Conservation (phyloP, 371 early-diverging fungal species). For the Mucor saturninus region DNA sequence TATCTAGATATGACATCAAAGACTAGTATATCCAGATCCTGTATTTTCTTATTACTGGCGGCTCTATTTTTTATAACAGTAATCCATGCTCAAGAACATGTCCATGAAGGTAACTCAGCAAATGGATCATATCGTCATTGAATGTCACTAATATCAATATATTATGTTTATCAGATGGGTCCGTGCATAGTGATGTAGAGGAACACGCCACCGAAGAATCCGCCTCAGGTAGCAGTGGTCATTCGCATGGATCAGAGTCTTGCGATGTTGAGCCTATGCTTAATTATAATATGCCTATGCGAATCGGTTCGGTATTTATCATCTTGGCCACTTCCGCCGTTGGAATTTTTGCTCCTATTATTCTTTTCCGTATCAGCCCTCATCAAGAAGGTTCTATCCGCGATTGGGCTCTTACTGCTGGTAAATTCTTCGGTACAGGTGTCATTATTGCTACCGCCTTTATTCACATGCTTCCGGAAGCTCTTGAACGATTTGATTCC, state of each 20-base stretch:
- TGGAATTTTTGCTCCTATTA: constrained; percentile 33
- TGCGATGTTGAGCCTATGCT: constrained; percentile 12
- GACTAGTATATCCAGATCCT: constrained; percentile 2
- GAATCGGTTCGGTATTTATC: constrained; percentile 35
- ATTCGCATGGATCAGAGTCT: constrained; percentile 14
- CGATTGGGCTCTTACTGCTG: constrained; percentile 28
- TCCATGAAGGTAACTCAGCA: constrained; percentile 23
- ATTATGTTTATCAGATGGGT: constrained; percentile 8
- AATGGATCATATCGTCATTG: not conserved
- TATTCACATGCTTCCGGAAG: constrained; percentile 68
- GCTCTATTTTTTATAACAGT: constrained; percentile 12
- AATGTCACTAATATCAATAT: not conserved
- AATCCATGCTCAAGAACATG: constrained; percentile 18
- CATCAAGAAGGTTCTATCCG: constrained; percentile 20
- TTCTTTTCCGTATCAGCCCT: constrained; percentile 30
- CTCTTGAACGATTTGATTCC: constrained; percentile 35
- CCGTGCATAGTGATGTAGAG: not conserved
- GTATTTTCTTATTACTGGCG: constrained; percentile 4
- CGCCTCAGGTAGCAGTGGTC: not conserved
- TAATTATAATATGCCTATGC: constrained; percentile 27
- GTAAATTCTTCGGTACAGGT: constrained; percentile 71
- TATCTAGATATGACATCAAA: constrained; percentile 13
- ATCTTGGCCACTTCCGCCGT: constrained; percentile 32
- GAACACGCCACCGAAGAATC: constrained; percentile 6
- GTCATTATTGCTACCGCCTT: constrained; percentile 82